A percentile compares a stretch with the other conserved stretches of the same genome.
These are phyloP conservation scores for Penicillium angulare DNA, from an alignment of 495 filamentous ascomycete genomes.

Conservation along the genomic window DNA sequence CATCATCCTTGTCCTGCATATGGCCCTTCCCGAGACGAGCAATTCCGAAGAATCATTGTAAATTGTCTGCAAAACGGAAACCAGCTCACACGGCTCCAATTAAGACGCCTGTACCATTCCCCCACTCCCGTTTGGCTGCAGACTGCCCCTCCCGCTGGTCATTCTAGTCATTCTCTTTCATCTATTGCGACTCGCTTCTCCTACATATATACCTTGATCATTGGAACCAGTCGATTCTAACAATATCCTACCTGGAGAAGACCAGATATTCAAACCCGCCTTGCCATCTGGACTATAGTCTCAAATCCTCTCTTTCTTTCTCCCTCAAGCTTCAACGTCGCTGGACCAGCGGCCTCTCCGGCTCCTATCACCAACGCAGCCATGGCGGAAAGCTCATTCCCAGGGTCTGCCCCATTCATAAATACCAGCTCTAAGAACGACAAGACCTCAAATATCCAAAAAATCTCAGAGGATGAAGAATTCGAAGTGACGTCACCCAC, in stretches of 20 bases:
- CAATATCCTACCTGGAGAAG: not conserved
- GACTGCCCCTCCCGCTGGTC: conserved; percentile 5
- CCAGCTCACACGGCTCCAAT: too few species aligned
- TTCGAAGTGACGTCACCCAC: conserved; percentile 64
- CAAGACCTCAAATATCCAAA: conserved; percentile 39
- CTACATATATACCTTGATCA: not conserved
- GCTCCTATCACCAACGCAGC: conserved; percentile 21
- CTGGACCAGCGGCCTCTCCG: conserved; percentile 34
- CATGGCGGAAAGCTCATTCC: conserved; percentile 57
- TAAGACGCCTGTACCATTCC: conserved; percentile 1
- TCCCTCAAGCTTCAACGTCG: conserved; percentile 22
- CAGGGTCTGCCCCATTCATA: conserved; percentile 58
- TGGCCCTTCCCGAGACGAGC: conserved; percentile 6
- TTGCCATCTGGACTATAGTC: too few species aligned
- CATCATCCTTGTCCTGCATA: conserved; percentile 2
- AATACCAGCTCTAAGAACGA: conserved; percentile 31
- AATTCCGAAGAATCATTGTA: too few species aligned
- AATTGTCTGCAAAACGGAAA: too few species aligned
- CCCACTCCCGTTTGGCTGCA: conserved; percentile 6
- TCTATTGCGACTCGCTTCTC: not conserved
- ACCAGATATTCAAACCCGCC: not conserved
- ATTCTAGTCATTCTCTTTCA: not conserved
- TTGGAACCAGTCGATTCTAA: not conserved
- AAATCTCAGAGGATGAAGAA: conserved; percentile 61
- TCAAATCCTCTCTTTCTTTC: conserved; percentile 10